Conservation (phyloP, 2,329 filamentous ascomycete genomes). For the Ophiocordyceps robertsii region DNA sequence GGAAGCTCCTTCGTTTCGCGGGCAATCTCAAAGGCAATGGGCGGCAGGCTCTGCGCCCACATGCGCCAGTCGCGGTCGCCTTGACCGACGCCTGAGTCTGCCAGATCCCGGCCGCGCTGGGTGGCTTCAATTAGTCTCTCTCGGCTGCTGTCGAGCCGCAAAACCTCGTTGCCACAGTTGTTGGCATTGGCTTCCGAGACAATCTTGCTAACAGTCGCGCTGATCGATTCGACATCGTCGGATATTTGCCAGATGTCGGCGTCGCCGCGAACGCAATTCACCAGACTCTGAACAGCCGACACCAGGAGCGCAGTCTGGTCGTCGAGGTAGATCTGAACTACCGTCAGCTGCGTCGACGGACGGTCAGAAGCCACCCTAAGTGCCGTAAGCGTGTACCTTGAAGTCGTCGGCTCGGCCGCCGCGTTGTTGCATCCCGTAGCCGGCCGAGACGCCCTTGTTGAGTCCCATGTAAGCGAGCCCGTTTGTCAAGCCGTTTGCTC, state of each 20-base stretch:
- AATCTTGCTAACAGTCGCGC: constrained; percentile 56
- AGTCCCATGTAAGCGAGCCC: constrained; percentile 21
- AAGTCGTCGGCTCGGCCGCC: constrained; percentile 35
- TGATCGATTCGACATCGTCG: constrained; percentile 58
- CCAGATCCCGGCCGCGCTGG: constrained; percentile 46
- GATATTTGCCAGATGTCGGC: constrained; percentile 51
- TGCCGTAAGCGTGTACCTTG: constrained; percentile 20
- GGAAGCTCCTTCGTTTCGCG: constrained; percentile 64
- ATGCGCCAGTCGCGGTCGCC: constrained; percentile 44
- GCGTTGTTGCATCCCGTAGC: constrained; percentile 21
- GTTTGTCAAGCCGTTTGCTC: constrained; percentile 20
- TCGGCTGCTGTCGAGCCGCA: constrained; percentile 48
- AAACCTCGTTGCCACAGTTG: constrained; percentile 36
- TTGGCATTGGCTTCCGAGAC: constrained; percentile 49
- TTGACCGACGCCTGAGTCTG: constrained; percentile 30
- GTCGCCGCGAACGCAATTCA: constrained; percentile 55
- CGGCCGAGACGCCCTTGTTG: constrained; percentile 22
- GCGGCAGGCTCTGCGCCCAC: constrained; percentile 61
- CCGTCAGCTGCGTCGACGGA: constrained; percentile 5
- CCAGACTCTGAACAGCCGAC: constrained; percentile 69
- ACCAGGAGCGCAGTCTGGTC: constrained; percentile 71
- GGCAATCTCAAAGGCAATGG: constrained; percentile 77
- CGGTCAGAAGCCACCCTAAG: constrained; percentile 5
- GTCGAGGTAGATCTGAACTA: constrained; percentile 56
- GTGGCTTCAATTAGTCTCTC: constrained; percentile 51